A percentile compares a stretch with the other conserved stretches of the same genome.
Conservation (phyloP, 768 basidiomycete genomes). For the Nidularia sp. region DNA sequence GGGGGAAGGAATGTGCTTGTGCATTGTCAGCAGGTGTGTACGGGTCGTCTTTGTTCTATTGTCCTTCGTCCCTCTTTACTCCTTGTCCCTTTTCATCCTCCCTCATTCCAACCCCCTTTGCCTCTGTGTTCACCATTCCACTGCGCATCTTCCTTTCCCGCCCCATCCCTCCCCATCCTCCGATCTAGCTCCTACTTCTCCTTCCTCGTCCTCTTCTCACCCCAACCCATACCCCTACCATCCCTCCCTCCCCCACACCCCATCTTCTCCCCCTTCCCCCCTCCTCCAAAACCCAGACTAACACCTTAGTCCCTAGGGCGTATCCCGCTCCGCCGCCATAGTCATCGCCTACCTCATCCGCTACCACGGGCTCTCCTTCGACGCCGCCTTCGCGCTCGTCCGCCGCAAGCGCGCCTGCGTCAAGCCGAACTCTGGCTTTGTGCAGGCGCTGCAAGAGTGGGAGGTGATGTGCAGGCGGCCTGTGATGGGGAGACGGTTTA, state of each 20-base stretch:
- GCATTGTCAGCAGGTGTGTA: slow-evolving; percentile 75
- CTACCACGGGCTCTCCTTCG: slow-evolving; percentile 68
- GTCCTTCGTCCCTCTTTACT: background rate
- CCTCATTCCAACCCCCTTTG: background rate
- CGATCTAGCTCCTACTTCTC: too few species aligned
- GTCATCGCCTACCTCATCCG: slow-evolving; percentile 82
- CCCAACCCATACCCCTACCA: too few species aligned
- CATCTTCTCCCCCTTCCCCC: too few species aligned
- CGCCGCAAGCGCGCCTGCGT: slow-evolving; percentile 66
- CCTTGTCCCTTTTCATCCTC: background rate
- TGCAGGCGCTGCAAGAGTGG: slow-evolving; percentile 56
- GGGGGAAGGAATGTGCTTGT: slow-evolving; percentile 67
- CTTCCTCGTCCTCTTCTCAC: too few species aligned
- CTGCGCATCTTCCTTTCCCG: too few species aligned
- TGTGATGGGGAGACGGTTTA: slow-evolving; percentile 12
- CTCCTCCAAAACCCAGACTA: too few species aligned
- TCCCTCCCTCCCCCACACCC: too few species aligned
- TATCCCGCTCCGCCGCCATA: slow-evolving; percentile 74
- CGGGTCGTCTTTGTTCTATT: background rate
- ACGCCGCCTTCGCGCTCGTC: slow-evolving; percentile 56
- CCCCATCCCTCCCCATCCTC: too few species aligned
- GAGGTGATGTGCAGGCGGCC: slow-evolving; percentile 27
- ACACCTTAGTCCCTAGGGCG: slow-evolving; percentile 39
- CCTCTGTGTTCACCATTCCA: too few species aligned
- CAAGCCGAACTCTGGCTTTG: slow-evolving; percentile 78